A percentile compares a stretch with the other conserved stretches of the same genome.
Conservation (phyloP, 2,329 filamentous ascomycete species). For the Chaetomiaceae sp. region DNA sequence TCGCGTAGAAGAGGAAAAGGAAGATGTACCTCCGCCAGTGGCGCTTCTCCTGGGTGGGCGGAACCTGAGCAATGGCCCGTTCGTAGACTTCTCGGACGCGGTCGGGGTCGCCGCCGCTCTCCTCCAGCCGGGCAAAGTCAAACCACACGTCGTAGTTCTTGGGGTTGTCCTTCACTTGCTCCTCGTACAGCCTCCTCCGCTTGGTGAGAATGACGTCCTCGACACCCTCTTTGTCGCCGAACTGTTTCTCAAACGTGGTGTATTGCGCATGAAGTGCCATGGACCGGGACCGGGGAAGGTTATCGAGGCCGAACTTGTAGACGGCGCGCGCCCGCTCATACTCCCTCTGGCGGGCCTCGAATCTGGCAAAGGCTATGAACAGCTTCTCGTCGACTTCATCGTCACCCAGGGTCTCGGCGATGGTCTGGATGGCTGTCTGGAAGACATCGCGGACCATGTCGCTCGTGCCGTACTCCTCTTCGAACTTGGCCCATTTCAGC, state of each 20-base stretch:
- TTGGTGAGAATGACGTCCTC: constrained; percentile 96
- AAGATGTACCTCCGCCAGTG: constrained; percentile 98
- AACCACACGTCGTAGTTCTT: constrained; percentile 99
- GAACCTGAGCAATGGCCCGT: constrained; percentile 88
- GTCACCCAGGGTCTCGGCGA: constrained; percentile 85
- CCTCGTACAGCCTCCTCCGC: constrained; percentile 85
- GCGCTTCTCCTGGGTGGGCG: constrained; percentile 90
- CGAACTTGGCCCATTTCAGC: constrained; percentile 98
- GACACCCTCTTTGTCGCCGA: constrained; percentile 84
- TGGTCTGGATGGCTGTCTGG: constrained; percentile 75
- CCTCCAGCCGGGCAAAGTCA: constrained; percentile 86
- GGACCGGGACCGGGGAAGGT: constrained; percentile 81
- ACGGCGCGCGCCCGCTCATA: constrained; percentile 90
- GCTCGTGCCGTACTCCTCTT: constrained; percentile 90
- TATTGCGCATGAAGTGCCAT: constrained; percentile 85
- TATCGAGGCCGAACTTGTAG: constrained; percentile 93
- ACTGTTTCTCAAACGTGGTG: constrained; percentile 97
- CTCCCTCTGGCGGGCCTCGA: constrained; percentile 91
- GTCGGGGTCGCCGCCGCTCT: constrained; percentile 74
- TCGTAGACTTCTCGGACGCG: constrained; percentile 91
- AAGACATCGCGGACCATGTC: constrained; percentile 91
- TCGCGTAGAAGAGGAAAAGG: constrained; percentile 93
- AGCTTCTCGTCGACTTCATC: constrained; percentile 95
- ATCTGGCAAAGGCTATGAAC: constrained; percentile 92
- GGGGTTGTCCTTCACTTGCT: constrained; percentile 85